Base-by-base conservation (phyloP, 2,329 filamentous ascomycete genomes). In the Clarireedia sp. region DNA sequence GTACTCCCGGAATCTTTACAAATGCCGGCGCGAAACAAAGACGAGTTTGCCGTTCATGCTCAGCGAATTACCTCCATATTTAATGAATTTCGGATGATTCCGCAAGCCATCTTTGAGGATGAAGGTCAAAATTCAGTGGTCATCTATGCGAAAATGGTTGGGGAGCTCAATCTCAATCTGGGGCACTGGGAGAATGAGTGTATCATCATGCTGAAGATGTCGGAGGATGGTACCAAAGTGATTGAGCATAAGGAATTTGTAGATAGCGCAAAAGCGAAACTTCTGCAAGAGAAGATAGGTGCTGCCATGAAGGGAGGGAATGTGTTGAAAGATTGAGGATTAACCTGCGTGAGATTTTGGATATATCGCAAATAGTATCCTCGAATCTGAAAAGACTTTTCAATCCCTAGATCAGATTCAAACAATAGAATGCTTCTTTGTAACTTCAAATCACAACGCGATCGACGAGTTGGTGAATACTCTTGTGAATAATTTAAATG, bases 141-240 rank as follows among this genome's bases (percentile, higher is more conserved):
- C 7, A 19, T 41, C 38, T 41, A 41, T 19, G 38, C 19, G n/a
- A 41, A 19, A 19, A 41, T 41, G 38, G 38, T 48, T 5, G 51
- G 51, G 21, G 51, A 54, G 16, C 38, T 54, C 8, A 26, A 33
- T 12, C 29, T 41, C 8, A 23, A 37, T 9, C n/a, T 54, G 10
- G 51, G 51, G 7, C 43, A 24, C 3, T 54, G 51, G 51, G 26
- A 29, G 2, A 54, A 48, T 40, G 43, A 38, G 16, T 48, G 38
- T 19, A 41, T 41, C n/a, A 44, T 54, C 29, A 48, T 44, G n/a
- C 16, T 54, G 44, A 41, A 48, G 23, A 54, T 54, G 51, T 21
- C 24, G 16, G 51, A 47, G 17, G 33, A 48, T 17, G 51, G 33
- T 21, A 37, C 14, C 8, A 54, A 54, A 16, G 33, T 54, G 1